phyloP scores from a whole-genome alignment of 352 stramenopile genomes.

The Pythium biforme region DNA sequence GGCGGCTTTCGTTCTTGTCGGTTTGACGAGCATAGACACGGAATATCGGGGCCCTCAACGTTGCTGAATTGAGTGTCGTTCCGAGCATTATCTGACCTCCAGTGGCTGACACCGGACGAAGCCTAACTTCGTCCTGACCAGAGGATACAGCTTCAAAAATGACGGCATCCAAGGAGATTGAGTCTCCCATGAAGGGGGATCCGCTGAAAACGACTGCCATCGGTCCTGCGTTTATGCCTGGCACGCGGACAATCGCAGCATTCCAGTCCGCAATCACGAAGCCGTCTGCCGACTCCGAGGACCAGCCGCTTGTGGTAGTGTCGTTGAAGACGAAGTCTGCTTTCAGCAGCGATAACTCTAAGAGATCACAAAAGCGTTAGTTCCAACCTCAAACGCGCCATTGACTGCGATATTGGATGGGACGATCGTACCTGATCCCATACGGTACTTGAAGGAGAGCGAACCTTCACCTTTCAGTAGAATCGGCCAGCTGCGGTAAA shows the following conservation, averaged over 20 bases:
- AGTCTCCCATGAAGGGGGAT: slow-evolving; percentile 22
- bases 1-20: neutral
- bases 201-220: slow-evolving; percentile 40
- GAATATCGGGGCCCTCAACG: slow-evolving; percentile 28
- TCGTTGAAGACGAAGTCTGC: slow-evolving; percentile 37
- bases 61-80: slow-evolving; percentile 4
- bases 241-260: slow-evolving; percentile 21
- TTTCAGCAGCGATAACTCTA: slow-evolving; percentile 41
- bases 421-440: slow-evolving; percentile 19
- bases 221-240: slow-evolving; percentile 21
- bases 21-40: slow-evolving; percentile 29
- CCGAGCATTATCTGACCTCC: slow-evolving; percentile 44
- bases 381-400: neutral
- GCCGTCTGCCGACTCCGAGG: slow-evolving; percentile 20
- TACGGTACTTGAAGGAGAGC: slow-evolving; percentile 26
- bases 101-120: slow-evolving; percentile 34
- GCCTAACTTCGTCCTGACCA: slow-evolving; percentile 18
- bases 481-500: slow-evolving; percentile 24
- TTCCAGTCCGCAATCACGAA: slow-evolving; percentile 34
- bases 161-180: slow-evolving; percentile 44
- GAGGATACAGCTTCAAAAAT: slow-evolving; percentile 18
- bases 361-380: neutral
- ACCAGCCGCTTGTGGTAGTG: slow-evolving; percentile 32
- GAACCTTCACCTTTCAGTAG: slow-evolving; percentile 3
- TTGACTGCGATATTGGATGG: neutral